phyloP scores from a whole-genome alignment of 2,329 filamentous ascomycete genomes.

The Nakataea oryzae region DNA sequence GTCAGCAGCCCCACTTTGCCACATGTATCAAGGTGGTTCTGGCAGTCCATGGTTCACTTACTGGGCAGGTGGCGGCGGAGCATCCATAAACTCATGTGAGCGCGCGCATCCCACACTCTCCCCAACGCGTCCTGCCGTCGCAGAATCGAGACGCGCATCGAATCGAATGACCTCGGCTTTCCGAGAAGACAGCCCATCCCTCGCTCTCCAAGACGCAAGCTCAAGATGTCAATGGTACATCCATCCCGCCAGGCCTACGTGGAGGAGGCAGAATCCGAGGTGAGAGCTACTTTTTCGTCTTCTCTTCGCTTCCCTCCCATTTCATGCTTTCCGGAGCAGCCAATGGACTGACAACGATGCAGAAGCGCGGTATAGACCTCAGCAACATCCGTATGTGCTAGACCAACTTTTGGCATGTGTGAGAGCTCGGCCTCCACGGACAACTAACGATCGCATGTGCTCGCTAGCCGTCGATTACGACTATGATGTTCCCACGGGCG shows the following conservation, averaged over 20 bases:
- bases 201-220: neutral
- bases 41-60: too few relatives aligned
- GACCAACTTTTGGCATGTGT: neutral
- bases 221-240: constrained; percentile 50
- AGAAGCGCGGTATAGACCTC: constrained; percentile 31
- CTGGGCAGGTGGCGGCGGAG: neutral
- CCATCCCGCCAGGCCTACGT: constrained; percentile 89
- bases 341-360: neutral
- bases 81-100: neutral
- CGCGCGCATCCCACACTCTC: neutral
- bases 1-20: neutral
- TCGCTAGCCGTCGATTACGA: constrained; percentile 58
- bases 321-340: too few relatives aligned
- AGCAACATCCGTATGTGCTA: constrained; percentile 33
- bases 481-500: constrained; percentile 61
- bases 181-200: neutral
- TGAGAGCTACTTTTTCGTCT: constrained; percentile 28
- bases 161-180: neutral
- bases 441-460: constrained; percentile 4
- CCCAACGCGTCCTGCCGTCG: neutral
- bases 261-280: constrained; percentile 66
- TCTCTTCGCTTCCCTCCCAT: neutral
- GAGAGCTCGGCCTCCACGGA: neutral
- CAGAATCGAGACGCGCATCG: neutral
- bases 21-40: neutral